Evolutionary conservation across 2,329 filamentous ascomycete genomes (phyloP), one percentile per base, ranked within the genome.

Genomic region (Meredithiella fracta): DNA sequence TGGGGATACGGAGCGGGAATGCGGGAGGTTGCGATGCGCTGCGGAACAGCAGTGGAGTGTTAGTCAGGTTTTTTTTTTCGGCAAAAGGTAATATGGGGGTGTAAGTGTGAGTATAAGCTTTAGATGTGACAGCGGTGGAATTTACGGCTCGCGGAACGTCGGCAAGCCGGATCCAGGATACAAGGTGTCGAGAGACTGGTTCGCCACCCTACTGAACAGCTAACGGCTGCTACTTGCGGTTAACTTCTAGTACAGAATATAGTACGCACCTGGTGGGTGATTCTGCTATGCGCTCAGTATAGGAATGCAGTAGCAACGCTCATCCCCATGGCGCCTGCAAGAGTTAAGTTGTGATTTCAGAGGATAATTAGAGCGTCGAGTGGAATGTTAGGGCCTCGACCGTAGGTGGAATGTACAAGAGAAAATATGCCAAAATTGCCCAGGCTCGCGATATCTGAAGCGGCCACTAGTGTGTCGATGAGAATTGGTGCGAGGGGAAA

Each of bases 241-340:
- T 11, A 11, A 34, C 29, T 34, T 11, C 29, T 5, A 42, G 15
- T 42, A 7, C 6, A 42, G 17, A 42, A 7, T 5, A 42, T 42
- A 5, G 17, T 23, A 49, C 44, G 15, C 22, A 49, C 44, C 23
- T 49, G 47, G 51, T 25, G 40, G 17, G 31, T 55, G 25, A 37
- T 29, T 47, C 17, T 58, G 52, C 56, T 51, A 23, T 58, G 52
- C 56, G 56, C 56, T 58, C 53, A 58, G 34, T 49, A 47, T 54
- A 44, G 31, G 9, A 51, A 40, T 29, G 26, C 37, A 58, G 49
- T 51, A 50, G 47, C 56, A 51, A 26, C 56, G 47, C 37, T 58
- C 52, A 54, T 37, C 56, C 52, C 56, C 56, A 58, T 58, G 56
- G 37, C 47, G 56, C 56, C 52, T 47, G 17, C n/a, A 49, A 20